Evolutionary conservation across 345 rosid species (phyloP).

Genomic region (Leavenworthia alabamica): DNA sequence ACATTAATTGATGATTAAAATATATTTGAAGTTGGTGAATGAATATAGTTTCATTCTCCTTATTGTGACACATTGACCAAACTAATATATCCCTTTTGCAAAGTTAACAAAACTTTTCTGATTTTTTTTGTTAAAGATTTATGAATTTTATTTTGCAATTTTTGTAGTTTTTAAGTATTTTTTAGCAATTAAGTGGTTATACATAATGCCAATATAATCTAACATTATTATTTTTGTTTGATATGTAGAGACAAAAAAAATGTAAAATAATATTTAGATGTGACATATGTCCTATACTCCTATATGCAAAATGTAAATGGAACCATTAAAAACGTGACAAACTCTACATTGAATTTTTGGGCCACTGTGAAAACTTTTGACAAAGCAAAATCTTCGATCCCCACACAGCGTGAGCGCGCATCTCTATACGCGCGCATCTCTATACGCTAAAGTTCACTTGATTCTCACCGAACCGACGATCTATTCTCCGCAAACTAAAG

Average conservation of each 20-base stretch:
- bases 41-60: conserved; percentile 21
- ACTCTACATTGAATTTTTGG: neutral
- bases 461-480: too few relatives aligned
- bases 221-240: neutral
- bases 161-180: neutral
- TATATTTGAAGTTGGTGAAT: conserved; percentile 27
- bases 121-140: too few relatives aligned
- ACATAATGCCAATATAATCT: neutral
- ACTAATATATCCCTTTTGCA: conserved; percentile 15
- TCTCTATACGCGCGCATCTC: neutral
- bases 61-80: conserved; percentile 12
- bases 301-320: conserved; percentile 1
- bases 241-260: neutral
- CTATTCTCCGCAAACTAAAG: too few relatives aligned
- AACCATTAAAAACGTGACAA: neutral
- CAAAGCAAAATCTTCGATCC: neutral
- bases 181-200: neutral
- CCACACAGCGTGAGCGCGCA: too few relatives aligned
- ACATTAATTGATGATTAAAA: conserved; percentile 17
- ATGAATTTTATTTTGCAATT: neutral
- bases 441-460: neutral
- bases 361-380: neutral
- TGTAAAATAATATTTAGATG: neutral
- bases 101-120: too few relatives aligned
- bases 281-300: neutral